Percentiles rank a stretch among this genome's conserved stretches.
phyloP scores from a whole-genome alignment of 1,139 yeast species.

The Diutina pseudorugosa region DNA sequence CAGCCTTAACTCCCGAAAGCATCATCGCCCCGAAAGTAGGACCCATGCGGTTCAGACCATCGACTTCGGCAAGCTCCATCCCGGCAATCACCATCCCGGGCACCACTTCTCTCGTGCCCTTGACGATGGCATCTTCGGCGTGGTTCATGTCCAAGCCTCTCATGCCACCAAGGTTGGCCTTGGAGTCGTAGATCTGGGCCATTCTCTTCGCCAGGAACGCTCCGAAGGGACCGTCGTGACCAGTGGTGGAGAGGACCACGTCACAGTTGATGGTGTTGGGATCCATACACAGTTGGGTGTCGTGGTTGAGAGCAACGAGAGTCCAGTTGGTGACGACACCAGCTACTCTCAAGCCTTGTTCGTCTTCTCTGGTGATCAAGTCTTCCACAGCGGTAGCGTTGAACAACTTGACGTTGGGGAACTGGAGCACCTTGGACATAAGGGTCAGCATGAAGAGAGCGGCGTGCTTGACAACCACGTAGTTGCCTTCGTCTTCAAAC shows the following conservation, averaged over 20 bases:
- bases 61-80: slow-evolving; percentile 72
- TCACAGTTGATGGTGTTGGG: slow-evolving; percentile 71
- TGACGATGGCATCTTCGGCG: slow-evolving; percentile 70
- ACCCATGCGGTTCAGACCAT: slow-evolving; percentile 74
- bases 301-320: slow-evolving; percentile 64
- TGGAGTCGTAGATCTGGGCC: slow-evolving; percentile 17
- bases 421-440: slow-evolving; percentile 53
- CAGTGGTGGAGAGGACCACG: slow-evolving; percentile 61
- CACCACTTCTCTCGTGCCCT: slow-evolving; percentile 54
- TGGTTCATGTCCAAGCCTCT: slow-evolving; percentile 70
- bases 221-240: slow-evolving; percentile 80
- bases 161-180: slow-evolving; percentile 53
- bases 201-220: slow-evolving; percentile 57
- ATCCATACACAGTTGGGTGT: slow-evolving; percentile 73
- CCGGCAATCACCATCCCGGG: slow-evolving; percentile 71
- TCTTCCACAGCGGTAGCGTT: slow-evolving; percentile 79
- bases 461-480: slow-evolving; percentile 72
- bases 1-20: slow-evolving; percentile 66
- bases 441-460: slow-evolving; percentile 68
- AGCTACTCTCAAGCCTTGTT: slow-evolving; percentile 49
- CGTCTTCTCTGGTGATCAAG: slow-evolving; percentile 51
- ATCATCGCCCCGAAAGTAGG: slow-evolving; percentile 82
- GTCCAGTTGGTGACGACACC: slow-evolving; percentile 85
- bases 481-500: slow-evolving; percentile 72
- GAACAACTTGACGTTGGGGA: slow-evolving; percentile 68